Evolutionary conservation across 768 basidiomycete genomes (phyloP).

Genomic region (Mycena polygramma): DNA sequence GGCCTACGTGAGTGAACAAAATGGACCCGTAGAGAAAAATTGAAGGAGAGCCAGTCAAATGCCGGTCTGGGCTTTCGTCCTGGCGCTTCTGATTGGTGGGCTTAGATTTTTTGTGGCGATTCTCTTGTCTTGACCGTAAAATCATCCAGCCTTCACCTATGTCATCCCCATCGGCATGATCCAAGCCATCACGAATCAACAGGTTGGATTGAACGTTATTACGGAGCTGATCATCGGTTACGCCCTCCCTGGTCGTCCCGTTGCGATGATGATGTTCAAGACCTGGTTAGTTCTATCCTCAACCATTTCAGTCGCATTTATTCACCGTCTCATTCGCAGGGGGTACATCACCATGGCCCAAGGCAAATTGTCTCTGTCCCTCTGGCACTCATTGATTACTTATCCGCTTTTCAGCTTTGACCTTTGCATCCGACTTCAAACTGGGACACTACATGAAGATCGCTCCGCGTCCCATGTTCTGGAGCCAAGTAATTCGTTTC

Average conservation of each 20-base stretch:
- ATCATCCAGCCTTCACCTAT: constrained; percentile 66
- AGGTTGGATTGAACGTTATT: constrained; percentile 67
- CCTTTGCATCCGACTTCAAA: constrained; percentile 62
- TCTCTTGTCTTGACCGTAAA: not conserved
- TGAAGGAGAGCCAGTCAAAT: constrained; percentile 60
- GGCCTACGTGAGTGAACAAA: constrained; percentile 57
- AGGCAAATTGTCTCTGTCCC: constrained; percentile 40
- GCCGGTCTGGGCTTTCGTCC: constrained; percentile 68
- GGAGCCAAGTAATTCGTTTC: constrained; percentile 41
- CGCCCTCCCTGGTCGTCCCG: constrained; percentile 79
- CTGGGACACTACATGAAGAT: constrained; percentile 69
- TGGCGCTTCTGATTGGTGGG: constrained; percentile 74
- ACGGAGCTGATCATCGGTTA: constrained; percentile 88
- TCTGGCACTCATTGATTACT: not conserved
- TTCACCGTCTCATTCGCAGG: not conserved
- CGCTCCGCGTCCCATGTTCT: constrained; percentile 65
- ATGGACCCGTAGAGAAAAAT: constrained; percentile 59
- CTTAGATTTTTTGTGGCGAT: not conserved
- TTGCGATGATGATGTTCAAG: constrained; percentile 92
- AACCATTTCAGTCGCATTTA: not conserved
- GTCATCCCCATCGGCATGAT: constrained; percentile 77
- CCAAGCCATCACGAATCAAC: constrained; percentile 82
- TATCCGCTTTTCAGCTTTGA: constrained; percentile 54
- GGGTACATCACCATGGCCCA: constrained; percentile 81
- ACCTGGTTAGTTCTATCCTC: constrained; percentile 56